These are phyloP conservation scores for Aspergillus fischeri DNA, from an alignment of 2,329 filamentous ascomycete genomes.

Conservation along the genomic window DNA sequence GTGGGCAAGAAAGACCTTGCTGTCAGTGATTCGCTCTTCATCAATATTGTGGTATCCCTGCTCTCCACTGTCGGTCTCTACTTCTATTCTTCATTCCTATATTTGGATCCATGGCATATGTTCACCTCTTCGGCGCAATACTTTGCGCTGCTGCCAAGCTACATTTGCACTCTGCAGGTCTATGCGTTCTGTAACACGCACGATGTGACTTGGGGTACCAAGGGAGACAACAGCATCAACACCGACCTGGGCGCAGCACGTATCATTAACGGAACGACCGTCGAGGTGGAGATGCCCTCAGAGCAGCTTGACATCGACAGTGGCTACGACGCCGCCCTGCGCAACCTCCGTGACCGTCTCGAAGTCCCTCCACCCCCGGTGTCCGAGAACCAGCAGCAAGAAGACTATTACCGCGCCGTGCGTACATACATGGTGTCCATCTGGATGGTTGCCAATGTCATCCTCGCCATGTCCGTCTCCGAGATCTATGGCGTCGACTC, in stretches of 20 bases:
- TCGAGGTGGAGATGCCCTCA: conserved; percentile 94
- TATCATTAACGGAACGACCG: conserved; percentile 69
- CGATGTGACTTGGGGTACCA: conserved; percentile 98
- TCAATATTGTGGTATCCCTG: conserved; percentile 88
- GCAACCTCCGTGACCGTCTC: conserved; percentile 89
- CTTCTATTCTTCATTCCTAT: conserved; percentile 93
- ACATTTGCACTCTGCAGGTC: conserved; percentile 95
- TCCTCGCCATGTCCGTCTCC: conserved; percentile 87
- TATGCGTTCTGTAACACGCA: conserved; percentile 99
- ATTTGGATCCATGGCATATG: conserved; percentile 99
- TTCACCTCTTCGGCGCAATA: conserved; percentile 89
- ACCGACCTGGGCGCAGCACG: conserved; percentile 87
- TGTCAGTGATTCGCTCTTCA: conserved; percentile 85
- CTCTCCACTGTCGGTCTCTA: conserved; percentile 87
- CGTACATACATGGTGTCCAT: conserved; percentile 95
- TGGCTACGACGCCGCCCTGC: conserved; percentile 93
- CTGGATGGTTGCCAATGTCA: conserved; percentile 89
- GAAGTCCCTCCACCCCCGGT: conserved; percentile 64
- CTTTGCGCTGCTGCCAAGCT: conserved; percentile 84
- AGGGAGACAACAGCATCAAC: conserved; percentile 92
- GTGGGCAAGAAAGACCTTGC: conserved; percentile 42
- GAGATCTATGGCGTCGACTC: conserved; percentile 73
- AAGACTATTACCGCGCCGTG: conserved; percentile 97
- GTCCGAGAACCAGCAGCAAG: conserved; percentile 80
- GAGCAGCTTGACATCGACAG: conserved; percentile 98